phyloP scores from a whole-genome alignment of 305 asterid genomes.

The Plantago coronopus region DNA sequence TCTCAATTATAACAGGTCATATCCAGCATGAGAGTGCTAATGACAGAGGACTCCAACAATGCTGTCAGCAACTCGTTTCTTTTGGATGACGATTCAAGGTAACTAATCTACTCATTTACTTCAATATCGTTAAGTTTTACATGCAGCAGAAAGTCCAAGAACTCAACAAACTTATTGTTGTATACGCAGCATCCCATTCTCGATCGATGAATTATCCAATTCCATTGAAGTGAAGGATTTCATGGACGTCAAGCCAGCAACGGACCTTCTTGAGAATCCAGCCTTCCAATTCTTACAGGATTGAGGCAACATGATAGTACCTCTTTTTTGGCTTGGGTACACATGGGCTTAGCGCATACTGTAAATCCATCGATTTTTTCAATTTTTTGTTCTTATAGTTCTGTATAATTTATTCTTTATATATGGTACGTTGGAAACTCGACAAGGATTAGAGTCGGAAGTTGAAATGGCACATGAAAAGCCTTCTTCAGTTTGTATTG shows the following conservation, averaged over 20 bases:
- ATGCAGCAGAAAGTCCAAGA: not conserved
- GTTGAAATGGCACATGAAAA: not conserved
- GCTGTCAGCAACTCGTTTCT: conserved; percentile 79
- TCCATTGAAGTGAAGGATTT: conserved; percentile 83
- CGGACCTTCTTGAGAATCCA: conserved; percentile 67
- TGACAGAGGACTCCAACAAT: conserved; percentile 92
- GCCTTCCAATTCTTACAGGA: conserved; percentile 83
- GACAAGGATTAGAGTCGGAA: conserved; percentile 12
- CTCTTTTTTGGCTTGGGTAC: conserved; percentile 17
- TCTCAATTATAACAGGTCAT: conserved; percentile 54
- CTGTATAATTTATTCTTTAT: conserved; percentile 6
- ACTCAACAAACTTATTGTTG: not conserved
- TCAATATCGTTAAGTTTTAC: not conserved
- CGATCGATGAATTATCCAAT: conserved; percentile 74
- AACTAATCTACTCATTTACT: conserved; percentile 1
- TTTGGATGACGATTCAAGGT: conserved; percentile 96
- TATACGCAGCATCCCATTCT: conserved; percentile 85
- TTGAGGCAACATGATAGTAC: conserved; percentile 38
- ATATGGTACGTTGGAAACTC: not conserved
- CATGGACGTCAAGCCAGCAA: conserved; percentile 76
- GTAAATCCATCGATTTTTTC: conserved; percentile 18
- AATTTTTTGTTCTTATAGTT: conserved; percentile 9
- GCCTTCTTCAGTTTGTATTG: conserved; percentile 1
- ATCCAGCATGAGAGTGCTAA: conserved; percentile 89
- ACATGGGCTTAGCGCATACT: conserved; percentile 11